Evolutionary conservation across 1,139 yeast genomes (phyloP).

Genomic region (Entelexis sorbosivorans): DNA sequence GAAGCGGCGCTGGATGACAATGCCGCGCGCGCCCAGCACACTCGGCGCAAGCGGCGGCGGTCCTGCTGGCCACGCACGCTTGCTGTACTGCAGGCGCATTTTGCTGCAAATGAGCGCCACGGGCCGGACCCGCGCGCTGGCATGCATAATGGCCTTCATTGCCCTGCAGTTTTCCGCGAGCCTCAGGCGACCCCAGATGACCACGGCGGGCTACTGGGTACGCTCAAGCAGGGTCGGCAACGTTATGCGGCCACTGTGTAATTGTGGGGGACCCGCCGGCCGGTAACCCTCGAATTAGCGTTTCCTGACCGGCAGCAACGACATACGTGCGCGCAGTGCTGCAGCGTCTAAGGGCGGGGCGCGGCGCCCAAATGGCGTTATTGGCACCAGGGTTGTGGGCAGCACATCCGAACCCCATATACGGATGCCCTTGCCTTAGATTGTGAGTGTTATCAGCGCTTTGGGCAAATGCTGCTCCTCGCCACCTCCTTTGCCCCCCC

Average conservation of each 20-base stretch:
- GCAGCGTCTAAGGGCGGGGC: too few species aligned
- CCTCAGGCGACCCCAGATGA: too few species aligned
- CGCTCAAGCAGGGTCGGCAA: too few species aligned
- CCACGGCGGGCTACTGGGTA: too few species aligned
- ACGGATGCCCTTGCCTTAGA: neutral
- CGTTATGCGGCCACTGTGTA: too few species aligned
- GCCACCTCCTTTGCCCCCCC: slow-evolving; percentile 2
- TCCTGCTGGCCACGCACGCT: neutral
- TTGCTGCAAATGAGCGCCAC: neutral
- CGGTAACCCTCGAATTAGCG: too few species aligned
- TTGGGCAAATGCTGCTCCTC: slow-evolving; percentile 3
- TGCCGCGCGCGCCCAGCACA: slow-evolving; percentile 12
- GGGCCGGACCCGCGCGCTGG: neutral
- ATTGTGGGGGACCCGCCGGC: too few species aligned
- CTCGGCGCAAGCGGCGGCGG: neutral
- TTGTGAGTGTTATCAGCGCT: slow-evolving; percentile 1
- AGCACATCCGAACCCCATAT: neutral
- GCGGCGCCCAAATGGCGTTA: neutral
- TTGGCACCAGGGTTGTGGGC: neutral
- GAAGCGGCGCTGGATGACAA: slow-evolving; percentile 22
- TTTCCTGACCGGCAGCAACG: too few species aligned
- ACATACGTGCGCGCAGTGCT: too few species aligned
- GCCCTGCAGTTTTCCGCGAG: neutral
- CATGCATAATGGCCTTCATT: neutral
- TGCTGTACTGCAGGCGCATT: neutral